These are phyloP conservation scores for Penicillium ochrochloron DNA, from an alignment of 495 filamentous ascomycete species.

Conservation along the genomic window DNA sequence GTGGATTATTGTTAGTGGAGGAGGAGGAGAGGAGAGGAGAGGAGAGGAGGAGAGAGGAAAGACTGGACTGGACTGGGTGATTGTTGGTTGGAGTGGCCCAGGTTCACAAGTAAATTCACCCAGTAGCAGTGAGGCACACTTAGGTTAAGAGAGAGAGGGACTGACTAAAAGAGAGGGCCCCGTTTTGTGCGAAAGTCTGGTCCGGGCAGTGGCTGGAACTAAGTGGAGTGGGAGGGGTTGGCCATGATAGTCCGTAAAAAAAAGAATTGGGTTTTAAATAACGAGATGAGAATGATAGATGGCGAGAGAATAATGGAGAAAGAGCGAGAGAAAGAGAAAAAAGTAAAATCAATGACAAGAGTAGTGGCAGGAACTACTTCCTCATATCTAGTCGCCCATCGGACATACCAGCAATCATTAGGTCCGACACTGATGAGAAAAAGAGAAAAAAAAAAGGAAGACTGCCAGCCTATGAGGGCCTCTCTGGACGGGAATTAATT, in stretches of 20 bases:
- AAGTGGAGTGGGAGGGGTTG: slow-evolving; percentile 30
- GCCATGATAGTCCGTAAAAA: slow-evolving; percentile 2
- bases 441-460: not conserved
- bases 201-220: slow-evolving; percentile 32
- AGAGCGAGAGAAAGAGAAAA: not conserved
- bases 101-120: not conserved
- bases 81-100: not conserved
- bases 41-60: not conserved
- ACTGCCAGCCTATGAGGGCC: not conserved
- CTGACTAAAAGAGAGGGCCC: slow-evolving; percentile 8
- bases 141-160: not conserved
- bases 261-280: not conserved
- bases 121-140: not conserved
- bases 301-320: not conserved
- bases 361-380: not conserved
- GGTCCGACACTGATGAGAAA: not conserved
- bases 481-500: not conserved
- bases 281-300: slow-evolving; percentile 1
- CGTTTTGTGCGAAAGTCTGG: slow-evolving; percentile 14
- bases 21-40: too few relatives aligned
- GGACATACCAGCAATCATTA: not conserved
- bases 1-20: too few relatives aligned
- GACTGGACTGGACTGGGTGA: too few relatives aligned
- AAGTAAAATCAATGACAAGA: not conserved
- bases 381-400: not conserved